Conservation (phyloP, 345 rosid genomes). For the Eucalyptus regnans region DNA sequence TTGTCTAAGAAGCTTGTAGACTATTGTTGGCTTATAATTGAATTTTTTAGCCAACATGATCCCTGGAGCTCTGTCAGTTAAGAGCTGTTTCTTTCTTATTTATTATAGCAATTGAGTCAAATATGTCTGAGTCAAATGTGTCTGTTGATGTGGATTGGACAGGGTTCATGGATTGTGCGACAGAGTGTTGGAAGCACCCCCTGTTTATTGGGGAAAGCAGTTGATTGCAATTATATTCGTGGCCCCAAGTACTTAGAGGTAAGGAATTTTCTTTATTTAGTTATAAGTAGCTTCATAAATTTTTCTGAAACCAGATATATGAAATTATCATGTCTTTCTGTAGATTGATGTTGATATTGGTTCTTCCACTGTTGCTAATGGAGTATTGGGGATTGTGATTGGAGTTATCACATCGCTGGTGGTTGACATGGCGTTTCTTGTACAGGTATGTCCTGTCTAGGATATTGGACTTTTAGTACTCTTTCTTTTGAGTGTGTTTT, state of each 20-base stretch:
- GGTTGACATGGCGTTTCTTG: constrained; percentile 99
- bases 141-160: background rate
- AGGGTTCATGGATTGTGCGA: constrained; percentile 99
- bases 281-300: background rate
- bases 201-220: constrained; percentile 91
- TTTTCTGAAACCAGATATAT: background rate
- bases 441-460: constrained; percentile 39
- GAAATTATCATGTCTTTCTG: background rate
- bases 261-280: background rate
- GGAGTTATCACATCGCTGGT: constrained; percentile 94
- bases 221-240: constrained; percentile 94
- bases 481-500: background rate
- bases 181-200: constrained; percentile 99
- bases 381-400: constrained; percentile 96
- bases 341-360: constrained; percentile 97
- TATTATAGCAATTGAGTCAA: background rate
- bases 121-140: background rate
- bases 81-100: background rate
- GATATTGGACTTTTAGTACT: background rate
- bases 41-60: background rate
- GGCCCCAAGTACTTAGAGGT: constrained; percentile 83
- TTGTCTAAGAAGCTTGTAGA: background rate
- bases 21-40: background rate
- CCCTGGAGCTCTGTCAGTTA: background rate
- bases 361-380: constrained; percentile 97